These are phyloP conservation scores for Ophiostoma himal-ulmi DNA, from an alignment of 2,329 filamentous ascomycete genomes.

Conservation along the genomic window DNA sequence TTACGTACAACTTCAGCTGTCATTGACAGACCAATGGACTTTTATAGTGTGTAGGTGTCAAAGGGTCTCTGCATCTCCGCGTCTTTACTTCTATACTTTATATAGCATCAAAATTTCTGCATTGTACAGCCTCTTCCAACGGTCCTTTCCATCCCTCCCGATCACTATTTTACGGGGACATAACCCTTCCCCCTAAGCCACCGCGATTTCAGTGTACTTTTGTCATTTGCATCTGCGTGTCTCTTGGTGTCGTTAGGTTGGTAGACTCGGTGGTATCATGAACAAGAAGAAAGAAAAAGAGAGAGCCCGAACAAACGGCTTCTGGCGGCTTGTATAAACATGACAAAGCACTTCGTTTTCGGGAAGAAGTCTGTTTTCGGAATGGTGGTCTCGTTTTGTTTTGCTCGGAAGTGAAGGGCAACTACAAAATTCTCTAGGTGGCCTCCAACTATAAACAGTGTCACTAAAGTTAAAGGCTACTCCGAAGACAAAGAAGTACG, in stretches of 20 bases:
- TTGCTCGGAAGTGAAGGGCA: neutral
- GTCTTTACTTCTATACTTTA: neutral
- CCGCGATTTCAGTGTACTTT: neutral
- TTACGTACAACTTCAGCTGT: slow-evolving; percentile 5
- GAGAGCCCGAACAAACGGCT: neutral
- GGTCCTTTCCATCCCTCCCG: neutral
- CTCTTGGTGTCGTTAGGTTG: neutral
- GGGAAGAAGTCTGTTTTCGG: neutral
- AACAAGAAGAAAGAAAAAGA: neutral
- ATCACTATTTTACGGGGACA: neutral
- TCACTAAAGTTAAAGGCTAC: neutral
- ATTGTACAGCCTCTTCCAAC: neutral
- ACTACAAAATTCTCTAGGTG: neutral
- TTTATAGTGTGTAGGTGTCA: neutral
- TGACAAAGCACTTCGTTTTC: neutral
- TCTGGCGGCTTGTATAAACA: neutral
- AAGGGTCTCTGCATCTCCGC: slow-evolving; percentile 1
- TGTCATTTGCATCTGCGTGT: neutral
- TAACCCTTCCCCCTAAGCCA: neutral
- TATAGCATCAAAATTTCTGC: neutral
- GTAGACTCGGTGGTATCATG: neutral
- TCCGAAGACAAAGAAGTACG: neutral
- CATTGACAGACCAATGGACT: neutral
- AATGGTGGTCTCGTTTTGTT: neutral
- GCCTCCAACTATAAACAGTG: slow-evolving; percentile 1